Base-by-base conservation (phyloP, 768 basidiomycete species). In the Leucosporidium creatinivorum region DNA sequence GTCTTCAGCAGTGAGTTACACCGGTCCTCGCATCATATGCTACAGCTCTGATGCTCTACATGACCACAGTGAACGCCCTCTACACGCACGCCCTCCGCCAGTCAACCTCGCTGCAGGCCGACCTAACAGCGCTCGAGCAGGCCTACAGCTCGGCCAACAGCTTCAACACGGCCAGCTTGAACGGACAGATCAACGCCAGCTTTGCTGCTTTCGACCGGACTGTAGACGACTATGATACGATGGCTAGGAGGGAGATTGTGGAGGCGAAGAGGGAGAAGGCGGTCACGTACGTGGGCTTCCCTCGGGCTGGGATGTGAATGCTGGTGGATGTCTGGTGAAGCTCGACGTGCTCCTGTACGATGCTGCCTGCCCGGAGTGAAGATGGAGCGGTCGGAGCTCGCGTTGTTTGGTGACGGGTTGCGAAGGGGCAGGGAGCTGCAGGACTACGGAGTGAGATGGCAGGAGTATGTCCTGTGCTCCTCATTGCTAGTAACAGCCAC, bases 111-210 rank as follows among this genome's bases (percentile, higher is more conserved):
- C 84, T 98, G 55, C 86, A 89, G 72, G 84, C 88, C 6, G 93
- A 98, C 81, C 80, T 98, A 49, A 88, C 91, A 69, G 84, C 87
- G 30, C 82, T 97, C 72, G 84, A 86, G 62, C 85, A 83, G 79
- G 91, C 90, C 18, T 92, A 93, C 75, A 85, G 91, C 23, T 80
- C 94, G 44, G 6, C 61, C 3, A 28, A 44, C 48, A 48, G 66
- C 26, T 65, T 77, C 51, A 70, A 73, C 73, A 68, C 77, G 64
- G 69, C 76, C 44, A 58, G 68, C 69, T 69, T 74, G 79, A 78
- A 81, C 93, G 93, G 93, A 79, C 94, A 98, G 84, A 92, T 99
- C 79, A 90, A 91, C 39, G 93, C 93, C n/a, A 93, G 91, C 13
- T 82, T 99, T n/a, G 85, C 91, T 31, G 93, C 92, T 3, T 87